Conservation (phyloP, 495 filamentous ascomycete genomes). For the Darksidea phi region DNA sequence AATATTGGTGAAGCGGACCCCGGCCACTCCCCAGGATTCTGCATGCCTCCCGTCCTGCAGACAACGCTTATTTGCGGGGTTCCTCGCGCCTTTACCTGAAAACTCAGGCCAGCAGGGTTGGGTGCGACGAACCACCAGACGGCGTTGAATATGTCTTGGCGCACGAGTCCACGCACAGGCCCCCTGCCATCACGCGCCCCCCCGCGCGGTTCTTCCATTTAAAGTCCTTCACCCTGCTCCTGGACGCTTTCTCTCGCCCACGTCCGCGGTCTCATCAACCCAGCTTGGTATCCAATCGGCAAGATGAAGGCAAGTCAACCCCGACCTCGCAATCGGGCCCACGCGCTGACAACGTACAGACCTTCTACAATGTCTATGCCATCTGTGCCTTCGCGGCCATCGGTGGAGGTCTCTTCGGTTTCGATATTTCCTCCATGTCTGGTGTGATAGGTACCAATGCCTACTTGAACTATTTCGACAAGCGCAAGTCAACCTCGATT, state of each 20-base stretch:
- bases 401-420: conserved; percentile 69
- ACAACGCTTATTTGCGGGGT: conserved; percentile 20
- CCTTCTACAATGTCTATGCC: conserved; percentile 55
- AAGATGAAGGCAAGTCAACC: conserved; percentile 29
- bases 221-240: background rate
- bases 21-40: conserved; percentile 13
- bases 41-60: background rate
- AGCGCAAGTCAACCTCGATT: conserved; percentile 39
- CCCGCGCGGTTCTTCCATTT: background rate
- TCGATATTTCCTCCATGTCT: conserved; percentile 70
- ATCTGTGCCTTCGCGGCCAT: conserved; percentile 67
- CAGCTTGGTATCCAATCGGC: background rate
- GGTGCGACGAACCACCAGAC: too few relatives aligned
- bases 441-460: conserved; percentile 63
- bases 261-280: background rate
- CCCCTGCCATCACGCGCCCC: conserved; percentile 5
- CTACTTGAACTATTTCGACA: conserved; percentile 61
- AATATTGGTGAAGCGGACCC: conserved; percentile 21
- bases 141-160: conserved; percentile 4
- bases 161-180: conserved; percentile 12
- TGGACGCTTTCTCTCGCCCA: background rate
- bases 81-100: background rate
- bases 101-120: too few relatives aligned
- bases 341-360: conserved; percentile 8
- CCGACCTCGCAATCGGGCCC: background rate